These are phyloP conservation scores for Botrytis medusae DNA, from an alignment of 2,329 filamentous ascomycete genomes.

Conservation along the genomic window DNA sequence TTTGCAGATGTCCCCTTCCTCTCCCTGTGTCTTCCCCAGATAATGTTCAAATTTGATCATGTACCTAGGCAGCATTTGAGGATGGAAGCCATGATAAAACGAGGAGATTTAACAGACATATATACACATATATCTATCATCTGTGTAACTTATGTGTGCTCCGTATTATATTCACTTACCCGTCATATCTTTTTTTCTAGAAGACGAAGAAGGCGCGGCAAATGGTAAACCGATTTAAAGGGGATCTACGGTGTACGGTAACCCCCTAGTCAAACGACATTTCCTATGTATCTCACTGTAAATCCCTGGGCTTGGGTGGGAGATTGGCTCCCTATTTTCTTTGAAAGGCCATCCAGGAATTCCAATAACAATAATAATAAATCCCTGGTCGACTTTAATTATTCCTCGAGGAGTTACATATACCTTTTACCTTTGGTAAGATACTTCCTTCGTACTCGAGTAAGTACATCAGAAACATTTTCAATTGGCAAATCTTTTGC, in stretches of 20 bases:
- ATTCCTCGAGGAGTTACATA: neutral
- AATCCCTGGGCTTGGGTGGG: neutral
- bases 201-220: neutral
- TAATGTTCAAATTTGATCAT: neutral
- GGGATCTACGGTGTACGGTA: neutral
- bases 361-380: neutral
- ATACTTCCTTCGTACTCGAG: neutral
- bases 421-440: neutral
- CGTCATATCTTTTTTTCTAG: neutral
- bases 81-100: neutral
- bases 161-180: neutral
- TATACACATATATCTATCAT: neutral
- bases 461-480: neutral
- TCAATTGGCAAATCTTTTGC: slow-evolving; percentile 10
- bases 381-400: neutral
- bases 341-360: neutral
- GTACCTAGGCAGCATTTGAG: too few relatives aligned
- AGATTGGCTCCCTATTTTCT: slow-evolving; percentile 6
- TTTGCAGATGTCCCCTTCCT: neutral
- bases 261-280: slow-evolving; percentile 11
- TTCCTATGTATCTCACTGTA: neutral
- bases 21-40: slow-evolving; percentile 1
- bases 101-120: too few relatives aligned
- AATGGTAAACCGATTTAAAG: neutral
- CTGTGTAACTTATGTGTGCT: neutral